Percentiles rank a stretch among this genome's conserved stretches.
These are phyloP conservation scores for Millerago galiae DNA, from an alignment of 805 yeast species.

Conservation along the genomic window DNA sequence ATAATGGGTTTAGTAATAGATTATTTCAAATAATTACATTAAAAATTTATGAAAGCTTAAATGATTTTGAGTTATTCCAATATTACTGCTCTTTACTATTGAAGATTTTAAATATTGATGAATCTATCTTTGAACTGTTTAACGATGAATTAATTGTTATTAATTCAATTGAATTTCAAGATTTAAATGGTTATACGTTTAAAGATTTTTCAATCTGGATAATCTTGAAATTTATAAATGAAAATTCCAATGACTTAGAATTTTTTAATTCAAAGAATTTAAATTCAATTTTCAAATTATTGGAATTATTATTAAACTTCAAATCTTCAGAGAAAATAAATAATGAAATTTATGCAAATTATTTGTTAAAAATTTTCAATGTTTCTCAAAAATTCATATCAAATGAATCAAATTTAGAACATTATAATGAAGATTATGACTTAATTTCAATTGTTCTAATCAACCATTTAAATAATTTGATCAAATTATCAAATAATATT, in stretches of 20 bases:
- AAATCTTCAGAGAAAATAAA: constrained; percentile 27
- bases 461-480: constrained; percentile 20
- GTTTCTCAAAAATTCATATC: constrained; percentile 24
- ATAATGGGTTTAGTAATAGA: constrained; percentile 52
- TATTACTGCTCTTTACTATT: constrained; percentile 53
- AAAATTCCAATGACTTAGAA: constrained; percentile 17
- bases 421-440: constrained; percentile 15
- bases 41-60: constrained; percentile 43
- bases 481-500: constrained; percentile 13
- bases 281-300: constrained; percentile 37
- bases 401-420: neutral
- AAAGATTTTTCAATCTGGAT: constrained; percentile 46
- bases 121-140: constrained; percentile 40
- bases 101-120: constrained; percentile 41
- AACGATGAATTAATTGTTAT: constrained; percentile 54
- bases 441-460: constrained; percentile 18
- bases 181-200: constrained; percentile 50
- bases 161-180: constrained; percentile 38
- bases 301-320: constrained; percentile 38
- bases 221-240: constrained; percentile 39
- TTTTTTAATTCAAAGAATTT: constrained; percentile 31
- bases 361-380: constrained; percentile 36
- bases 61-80: constrained; percentile 57
- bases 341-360: constrained; percentile 16
- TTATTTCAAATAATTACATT: constrained; percentile 53